Evolutionary conservation across 176 grass and related monocot genomes (phyloP).

Genomic region (Oryza meridionalis): DNA sequence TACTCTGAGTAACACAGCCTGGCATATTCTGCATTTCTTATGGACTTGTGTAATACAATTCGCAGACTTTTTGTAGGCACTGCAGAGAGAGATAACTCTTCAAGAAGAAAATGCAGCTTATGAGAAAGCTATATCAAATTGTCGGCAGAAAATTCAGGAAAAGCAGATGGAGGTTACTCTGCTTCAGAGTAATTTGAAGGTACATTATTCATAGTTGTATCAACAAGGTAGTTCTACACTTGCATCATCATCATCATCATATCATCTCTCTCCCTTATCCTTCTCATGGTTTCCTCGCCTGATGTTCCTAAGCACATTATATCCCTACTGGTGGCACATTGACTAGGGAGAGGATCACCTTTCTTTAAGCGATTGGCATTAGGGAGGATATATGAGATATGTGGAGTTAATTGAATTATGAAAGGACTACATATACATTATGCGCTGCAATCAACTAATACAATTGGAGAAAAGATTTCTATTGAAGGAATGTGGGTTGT

Average conservation of each 20-base stretch:
- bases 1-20: background rate
- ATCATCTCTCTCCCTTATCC: background rate
- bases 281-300: background rate
- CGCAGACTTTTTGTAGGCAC: constrained; percentile 51
- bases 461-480: background rate
- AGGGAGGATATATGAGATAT: constrained; percentile 6
- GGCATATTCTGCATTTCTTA: background rate
- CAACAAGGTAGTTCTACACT: background rate
- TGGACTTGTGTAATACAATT: constrained; percentile 5
- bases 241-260: background rate
- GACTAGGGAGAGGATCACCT: background rate
- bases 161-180: constrained; percentile 57
- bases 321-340: background rate
- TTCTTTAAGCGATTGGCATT: background rate
- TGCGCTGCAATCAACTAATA: background rate
- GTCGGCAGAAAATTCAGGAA: constrained; percentile 78
- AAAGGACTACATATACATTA: background rate
- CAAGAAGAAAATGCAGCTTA: constrained; percentile 86
- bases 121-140: constrained; percentile 85
- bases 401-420: background rate
- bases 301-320: background rate
- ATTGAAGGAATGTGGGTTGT: background rate
- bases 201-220: constrained; percentile 21
- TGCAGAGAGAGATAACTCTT: constrained; percentile 66
- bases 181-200: constrained; percentile 75